A percentile compares a stretch with the other conserved stretches of the same genome.
These are phyloP conservation scores for Colletotrichum kahawae DNA, from an alignment of 2,329 filamentous ascomycete species.

Conservation along the genomic window DNA sequence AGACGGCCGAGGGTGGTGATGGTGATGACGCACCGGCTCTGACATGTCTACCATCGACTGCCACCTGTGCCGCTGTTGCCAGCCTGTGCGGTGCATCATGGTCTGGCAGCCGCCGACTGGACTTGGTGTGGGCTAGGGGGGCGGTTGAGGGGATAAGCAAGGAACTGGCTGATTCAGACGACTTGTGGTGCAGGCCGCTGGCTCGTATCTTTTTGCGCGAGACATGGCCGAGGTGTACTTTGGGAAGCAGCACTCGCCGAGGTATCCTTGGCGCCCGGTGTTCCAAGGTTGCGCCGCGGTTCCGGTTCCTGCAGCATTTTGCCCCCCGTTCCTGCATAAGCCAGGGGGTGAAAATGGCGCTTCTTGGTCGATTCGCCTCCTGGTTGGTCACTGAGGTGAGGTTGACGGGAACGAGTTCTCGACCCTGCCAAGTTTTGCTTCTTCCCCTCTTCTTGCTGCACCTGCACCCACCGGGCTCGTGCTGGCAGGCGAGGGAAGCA, in stretches of 20 bases:
- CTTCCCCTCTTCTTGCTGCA: constrained; percentile 3
- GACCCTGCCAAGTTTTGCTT: background rate
- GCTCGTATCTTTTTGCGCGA: background rate
- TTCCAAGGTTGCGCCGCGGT: constrained; percentile 13
- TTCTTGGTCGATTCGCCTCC: constrained; percentile 4
- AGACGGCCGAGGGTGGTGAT: background rate
- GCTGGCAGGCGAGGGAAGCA: background rate
- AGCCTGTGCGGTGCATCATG: constrained; percentile 6
- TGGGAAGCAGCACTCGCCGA: background rate
- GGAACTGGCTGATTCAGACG: background rate
- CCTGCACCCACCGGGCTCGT: background rate
- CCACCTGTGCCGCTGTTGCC: constrained; percentile 7
- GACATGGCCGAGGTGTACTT: background rate
- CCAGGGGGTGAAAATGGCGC: constrained; percentile 23
- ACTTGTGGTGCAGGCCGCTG: background rate
- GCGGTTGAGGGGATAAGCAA: constrained; percentile 11
- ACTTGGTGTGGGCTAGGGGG: background rate
- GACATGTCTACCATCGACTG: constrained; percentile 1
- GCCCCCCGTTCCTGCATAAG: constrained; percentile 20
- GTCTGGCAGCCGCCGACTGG: constrained; percentile 14
- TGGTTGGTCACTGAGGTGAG: background rate
- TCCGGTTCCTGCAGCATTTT: constrained; percentile 22
- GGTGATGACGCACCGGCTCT: background rate
- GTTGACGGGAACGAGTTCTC: background rate
- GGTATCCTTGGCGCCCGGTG: constrained; percentile 14